These are phyloP conservation scores for Apiospora sp. DNA, from an alignment of 2,329 filamentous ascomycete genomes.

Conservation along the genomic window DNA sequence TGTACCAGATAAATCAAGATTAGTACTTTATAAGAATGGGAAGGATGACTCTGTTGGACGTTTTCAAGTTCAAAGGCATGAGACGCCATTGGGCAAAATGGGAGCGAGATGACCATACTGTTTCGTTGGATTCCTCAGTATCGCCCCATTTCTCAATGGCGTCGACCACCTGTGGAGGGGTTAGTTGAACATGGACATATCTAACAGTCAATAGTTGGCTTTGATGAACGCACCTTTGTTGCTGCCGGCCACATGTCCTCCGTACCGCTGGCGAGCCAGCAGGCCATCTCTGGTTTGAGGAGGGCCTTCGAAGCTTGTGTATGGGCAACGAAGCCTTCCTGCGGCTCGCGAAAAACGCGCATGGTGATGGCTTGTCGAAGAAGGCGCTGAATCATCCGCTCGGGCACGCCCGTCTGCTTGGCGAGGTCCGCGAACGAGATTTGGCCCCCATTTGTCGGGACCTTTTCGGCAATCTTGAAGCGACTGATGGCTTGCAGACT, in stretches of 20 bases:
- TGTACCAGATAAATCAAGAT: background rate
- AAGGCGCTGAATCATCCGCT: conserved; percentile 41
- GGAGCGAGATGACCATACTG: conserved; percentile 28
- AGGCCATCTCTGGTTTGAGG: conserved; percentile 52
- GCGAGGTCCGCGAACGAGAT: background rate
- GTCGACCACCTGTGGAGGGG: conserved; percentile 37
- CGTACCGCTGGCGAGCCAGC: conserved; percentile 63
- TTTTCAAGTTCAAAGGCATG: background rate
- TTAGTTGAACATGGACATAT: conserved; percentile 49
- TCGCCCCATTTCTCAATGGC: background rate
- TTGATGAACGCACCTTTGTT: conserved; percentile 60
- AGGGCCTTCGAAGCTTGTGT: conserved; percentile 34
- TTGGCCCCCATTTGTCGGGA: background rate
- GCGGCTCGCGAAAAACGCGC: conserved; percentile 43
- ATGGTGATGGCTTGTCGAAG: conserved; percentile 45
- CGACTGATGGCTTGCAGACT: background rate
- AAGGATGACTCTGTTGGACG: background rate
- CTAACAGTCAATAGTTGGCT: background rate
- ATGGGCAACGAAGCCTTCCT: conserved; percentile 34
- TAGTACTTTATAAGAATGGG: background rate
- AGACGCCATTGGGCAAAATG: background rate
- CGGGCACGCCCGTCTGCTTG: conserved; percentile 4
- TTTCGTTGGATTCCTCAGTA: background rate
- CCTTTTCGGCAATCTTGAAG: background rate
- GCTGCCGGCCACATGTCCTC: conserved; percentile 63